phyloP scores from a whole-genome alignment of 345 rosid species.

The Excoecaria cochinchinensis region DNA sequence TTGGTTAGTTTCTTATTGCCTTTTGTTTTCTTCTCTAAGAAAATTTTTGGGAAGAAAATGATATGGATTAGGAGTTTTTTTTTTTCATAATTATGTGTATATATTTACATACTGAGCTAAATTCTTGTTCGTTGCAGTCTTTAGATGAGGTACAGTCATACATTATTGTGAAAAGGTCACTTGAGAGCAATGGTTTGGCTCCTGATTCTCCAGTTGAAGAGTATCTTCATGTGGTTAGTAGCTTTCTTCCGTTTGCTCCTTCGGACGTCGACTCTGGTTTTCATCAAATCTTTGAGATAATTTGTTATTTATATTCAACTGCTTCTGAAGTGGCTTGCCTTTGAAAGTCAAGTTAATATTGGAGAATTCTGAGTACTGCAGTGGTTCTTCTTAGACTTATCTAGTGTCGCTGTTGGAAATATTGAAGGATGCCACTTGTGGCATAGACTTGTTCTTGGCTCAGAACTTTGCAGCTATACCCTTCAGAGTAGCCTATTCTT shows the following conservation, averaged over 20 bases:
- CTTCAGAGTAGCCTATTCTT: not conserved
- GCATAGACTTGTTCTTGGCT: too few species aligned
- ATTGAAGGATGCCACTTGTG: not conserved
- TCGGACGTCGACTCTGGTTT: constrained; percentile 1
- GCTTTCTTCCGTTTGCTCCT: constrained; percentile 8
- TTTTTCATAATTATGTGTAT: not conserved
- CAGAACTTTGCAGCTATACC: not conserved
- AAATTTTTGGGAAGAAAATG: not conserved
- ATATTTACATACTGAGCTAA: not conserved
- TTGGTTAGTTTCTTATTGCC: constrained; percentile 43
- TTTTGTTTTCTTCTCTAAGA: not conserved
- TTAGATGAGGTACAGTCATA: constrained; percentile 91
- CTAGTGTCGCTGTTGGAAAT: not conserved
- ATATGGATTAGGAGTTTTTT: not conserved
- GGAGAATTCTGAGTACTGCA: not conserved
- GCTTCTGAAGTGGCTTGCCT: not conserved
- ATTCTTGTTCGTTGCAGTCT: constrained; percentile 40
- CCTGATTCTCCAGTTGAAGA: constrained; percentile 48
- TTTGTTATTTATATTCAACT: not conserved
- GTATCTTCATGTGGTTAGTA: constrained; percentile 60
- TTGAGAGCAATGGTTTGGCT: constrained; percentile 34
- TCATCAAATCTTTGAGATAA: not conserved
- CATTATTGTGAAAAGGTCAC: constrained; percentile 71
- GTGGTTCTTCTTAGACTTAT: not conserved
- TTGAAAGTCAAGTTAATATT: not conserved